Evolutionary conservation across 768 basidiomycete genomes (phyloP).

Genomic region (Heimioporus sp.): DNA sequence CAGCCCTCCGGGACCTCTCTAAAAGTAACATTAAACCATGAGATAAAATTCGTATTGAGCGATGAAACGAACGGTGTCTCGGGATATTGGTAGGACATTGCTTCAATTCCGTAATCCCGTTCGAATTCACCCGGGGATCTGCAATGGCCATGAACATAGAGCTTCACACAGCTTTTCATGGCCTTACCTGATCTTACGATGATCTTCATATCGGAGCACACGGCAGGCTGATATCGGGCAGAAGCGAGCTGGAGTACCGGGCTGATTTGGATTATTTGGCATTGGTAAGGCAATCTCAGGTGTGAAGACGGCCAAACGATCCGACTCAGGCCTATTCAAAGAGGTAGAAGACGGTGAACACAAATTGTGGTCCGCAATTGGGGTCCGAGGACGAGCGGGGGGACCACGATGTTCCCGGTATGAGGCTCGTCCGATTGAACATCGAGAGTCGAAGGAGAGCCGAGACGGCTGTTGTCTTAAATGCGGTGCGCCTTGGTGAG

Average conservation of each 20-base stretch:
- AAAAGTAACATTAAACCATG: neutral
- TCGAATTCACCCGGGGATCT: neutral
- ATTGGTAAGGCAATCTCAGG: slow-evolving; percentile 4
- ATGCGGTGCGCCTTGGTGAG: neutral
- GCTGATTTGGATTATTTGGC: slow-evolving; percentile 2
- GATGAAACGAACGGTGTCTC: slow-evolving; percentile 17
- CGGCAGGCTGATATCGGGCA: slow-evolving; percentile 14
- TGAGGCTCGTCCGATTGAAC: slow-evolving; percentile 20
- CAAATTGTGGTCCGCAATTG: neutral
- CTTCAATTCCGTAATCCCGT: slow-evolving; percentile 7
- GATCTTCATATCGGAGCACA: slow-evolving; percentile 8
- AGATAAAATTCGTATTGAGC: neutral
- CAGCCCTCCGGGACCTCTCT: slow-evolving; percentile 37
- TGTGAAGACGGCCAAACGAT: neutral
- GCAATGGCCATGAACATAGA: too few relatives aligned
- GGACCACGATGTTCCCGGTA: slow-evolving; percentile 21
- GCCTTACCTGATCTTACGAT: slow-evolving; percentile 11
- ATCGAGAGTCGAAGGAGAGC: slow-evolving; percentile 15
- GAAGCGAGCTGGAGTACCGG: slow-evolving; percentile 10
- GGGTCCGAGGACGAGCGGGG: slow-evolving; percentile 9
- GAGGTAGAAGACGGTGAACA: neutral
- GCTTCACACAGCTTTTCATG: too few relatives aligned
- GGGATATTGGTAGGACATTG: slow-evolving; percentile 16
- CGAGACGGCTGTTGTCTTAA: slow-evolving; percentile 12
- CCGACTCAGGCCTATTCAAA: neutral